Evolutionary conservation across 2,329 filamentous ascomycete genomes (phyloP).

Genomic region (Corinectria fuckeliana): DNA sequence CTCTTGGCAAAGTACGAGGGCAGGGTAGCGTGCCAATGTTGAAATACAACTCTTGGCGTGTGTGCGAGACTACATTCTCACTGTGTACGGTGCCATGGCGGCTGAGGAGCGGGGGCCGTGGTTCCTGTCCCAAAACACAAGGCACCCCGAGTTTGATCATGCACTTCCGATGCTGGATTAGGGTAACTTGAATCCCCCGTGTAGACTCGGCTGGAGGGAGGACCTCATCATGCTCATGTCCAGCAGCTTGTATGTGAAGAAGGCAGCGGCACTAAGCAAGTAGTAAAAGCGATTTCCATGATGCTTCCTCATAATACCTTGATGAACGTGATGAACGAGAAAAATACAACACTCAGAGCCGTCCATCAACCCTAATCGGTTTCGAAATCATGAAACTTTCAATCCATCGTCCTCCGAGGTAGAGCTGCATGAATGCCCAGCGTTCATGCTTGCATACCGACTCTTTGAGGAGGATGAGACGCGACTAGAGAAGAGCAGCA

Average conservation of each 20-base stretch:
- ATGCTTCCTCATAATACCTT: too few relatives aligned
- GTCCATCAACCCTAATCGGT: not conserved
- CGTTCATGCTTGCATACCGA: not conserved
- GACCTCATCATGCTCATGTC: not conserved
- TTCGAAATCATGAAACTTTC: not conserved
- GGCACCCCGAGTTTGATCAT: not conserved
- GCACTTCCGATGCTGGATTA: not conserved
- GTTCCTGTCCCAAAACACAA: not conserved
- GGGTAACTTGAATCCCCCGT: not conserved
- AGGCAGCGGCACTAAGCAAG: too few relatives aligned
- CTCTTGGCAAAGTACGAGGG: not conserved
- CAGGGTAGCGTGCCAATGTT: not conserved
- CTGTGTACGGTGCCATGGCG: not conserved
- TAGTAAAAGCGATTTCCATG: too few relatives aligned
- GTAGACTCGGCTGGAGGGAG: not conserved
- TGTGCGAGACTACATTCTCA: not conserved
- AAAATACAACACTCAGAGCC: too few relatives aligned
- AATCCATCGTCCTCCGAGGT: not conserved
- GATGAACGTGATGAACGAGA: too few relatives aligned
- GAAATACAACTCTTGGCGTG: not conserved
- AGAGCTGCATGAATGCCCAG: slow-evolving; percentile 4
- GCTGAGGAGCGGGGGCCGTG: not conserved
- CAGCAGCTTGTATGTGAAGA: too few relatives aligned
- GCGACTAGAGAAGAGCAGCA: not conserved
- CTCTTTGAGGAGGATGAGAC: not conserved